Base-by-base conservation (phyloP, 2,329 filamentous ascomycete species). In the Pseudocercospora macadamiae region DNA sequence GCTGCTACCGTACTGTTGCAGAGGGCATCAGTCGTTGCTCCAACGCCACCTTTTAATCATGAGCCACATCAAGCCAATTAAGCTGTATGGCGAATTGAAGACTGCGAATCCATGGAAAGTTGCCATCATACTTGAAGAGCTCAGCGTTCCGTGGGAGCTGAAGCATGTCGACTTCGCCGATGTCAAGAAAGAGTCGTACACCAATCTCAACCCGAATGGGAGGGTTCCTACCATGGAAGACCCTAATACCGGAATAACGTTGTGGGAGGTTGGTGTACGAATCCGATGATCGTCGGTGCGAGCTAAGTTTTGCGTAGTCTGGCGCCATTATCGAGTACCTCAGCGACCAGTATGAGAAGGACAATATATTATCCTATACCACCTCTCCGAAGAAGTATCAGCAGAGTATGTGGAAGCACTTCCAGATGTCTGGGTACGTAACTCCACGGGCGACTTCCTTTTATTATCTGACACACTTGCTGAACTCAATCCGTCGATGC, bases 241-340 rank as follows among this genome's bases (percentile, higher is more conserved):
- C 61, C 76, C 76, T 57, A 80, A 77, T 45, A 71, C 68, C 18
- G 73, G 71, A 59, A 66, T 82, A 44, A 76, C 74, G 0, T 69
- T 80, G 30, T 83, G 77, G 75, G 79, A 82, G 65, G 78, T 76
- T 14, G 7, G 51, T 12, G n/a, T n/a, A n/a, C n/a, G n/a, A n/a
- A n/a, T 32, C 6, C 12, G 28, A 6, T 12, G 28, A 32, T 32
- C 6, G 28, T 6, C 12, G 12, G 28, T 32, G 28, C 28, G 76
- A 39, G 36, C 36, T 39, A 39, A 39, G n/a, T 6, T 39, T 6
- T 9, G 36, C 36, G 6, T 18, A 18, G 42, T 62, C 57, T 21
- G 68, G 66, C 18, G 68, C 69, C 32, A 70, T 70, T 36, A 61
- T 70, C 54, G 61, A 71, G 26, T 71, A 71, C 44, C 60, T 71